Base-by-base conservation (phyloP, 2,329 filamentous ascomycete species). In the Alternaria sp. region DNA sequence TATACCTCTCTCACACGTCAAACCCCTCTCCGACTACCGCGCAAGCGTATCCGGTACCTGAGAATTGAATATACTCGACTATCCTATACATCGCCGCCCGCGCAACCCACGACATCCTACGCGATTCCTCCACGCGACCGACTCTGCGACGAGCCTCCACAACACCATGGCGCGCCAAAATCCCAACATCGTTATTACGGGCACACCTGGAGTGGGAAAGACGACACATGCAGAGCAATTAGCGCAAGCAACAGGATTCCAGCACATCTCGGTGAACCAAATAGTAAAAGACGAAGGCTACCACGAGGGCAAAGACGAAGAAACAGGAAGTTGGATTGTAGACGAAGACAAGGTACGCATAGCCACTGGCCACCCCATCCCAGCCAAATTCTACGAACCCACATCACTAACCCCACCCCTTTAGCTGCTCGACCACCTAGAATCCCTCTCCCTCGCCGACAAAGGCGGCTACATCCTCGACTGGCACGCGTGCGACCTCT, bases 401-500 rank as follows among this genome's bases (percentile, higher is more conserved):
- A 11, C 47, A 21, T 8, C 28, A 15, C 56, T 57, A 55, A 67
- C 23, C 10, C 13, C 32, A 36, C 10, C 12, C 17, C 25, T 13
- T 32, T 72, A 93, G 90, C 83, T 99, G 30, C 86, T 99, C 21
- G 96, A 99, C 78, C 88, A 91, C 51, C 91, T 99, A 61, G 96
- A 98, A 82, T 87, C 92, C 60, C 90, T 96, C 65, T 86, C 92
- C 43, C 87, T 80, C 15, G 61, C 68, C 62, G 55, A 90, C 66
- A 82, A 87, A 19, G 95, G 95, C 61, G 96, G 96, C 19, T 92
- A 89, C 80, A 89, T 99, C 71, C 91, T 99, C 75, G 96, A 99
- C 83, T 99, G 96, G 95, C 96, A 99, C 81, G 95, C 94, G 3
- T 98, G 95, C 83, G 96, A 98, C 74, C 83, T 98, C 21, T 98